These are phyloP conservation scores for Physaria fendleri DNA, from an alignment of 345 rosid species.

Conservation along the genomic window DNA sequence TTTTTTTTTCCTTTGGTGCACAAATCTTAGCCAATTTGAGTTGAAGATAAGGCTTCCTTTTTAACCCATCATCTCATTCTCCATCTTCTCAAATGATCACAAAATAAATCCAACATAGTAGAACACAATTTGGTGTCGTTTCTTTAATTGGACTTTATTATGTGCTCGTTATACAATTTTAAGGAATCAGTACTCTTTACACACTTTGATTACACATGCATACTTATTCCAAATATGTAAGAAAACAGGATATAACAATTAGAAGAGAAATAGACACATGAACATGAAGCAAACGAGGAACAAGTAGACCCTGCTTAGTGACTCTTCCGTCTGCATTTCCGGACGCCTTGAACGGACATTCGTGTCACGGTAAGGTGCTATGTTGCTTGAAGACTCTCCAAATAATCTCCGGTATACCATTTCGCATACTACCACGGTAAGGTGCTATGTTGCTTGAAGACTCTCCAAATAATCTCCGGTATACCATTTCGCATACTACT, in stretches of 20 bases:
- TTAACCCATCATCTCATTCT: neutral
- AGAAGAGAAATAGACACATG: slow-evolving; percentile 80
- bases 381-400: slow-evolving; percentile 56
- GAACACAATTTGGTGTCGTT: neutral
- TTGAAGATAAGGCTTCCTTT: slow-evolving; percentile 26
- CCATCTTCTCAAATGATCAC: neutral
- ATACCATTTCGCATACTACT: slow-evolving; percentile 73
- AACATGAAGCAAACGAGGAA: slow-evolving; percentile 78
- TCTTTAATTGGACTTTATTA: slow-evolving; percentile 12
- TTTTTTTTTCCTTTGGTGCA: slow-evolving; percentile 5
- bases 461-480: slow-evolving; percentile 68
- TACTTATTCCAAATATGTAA: neutral
- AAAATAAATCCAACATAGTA: slow-evolving; percentile 1
- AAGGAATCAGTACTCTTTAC: neutral
- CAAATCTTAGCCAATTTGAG: neutral
- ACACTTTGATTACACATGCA: neutral
- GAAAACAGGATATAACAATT: slow-evolving; percentile 10
- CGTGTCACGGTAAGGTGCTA: slow-evolving; percentile 35
- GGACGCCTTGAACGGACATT: slow-evolving; percentile 62
- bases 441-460: slow-evolving; percentile 44
- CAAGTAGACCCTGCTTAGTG: slow-evolving; percentile 67
- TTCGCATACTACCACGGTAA: slow-evolving; percentile 70
- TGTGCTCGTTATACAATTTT: neutral
- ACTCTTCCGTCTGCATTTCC: slow-evolving; percentile 60
- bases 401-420: slow-evolving; percentile 71